Conservation (phyloP, 2,329 filamentous ascomycete genomes). For the Parafenestella ontariensis region DNA sequence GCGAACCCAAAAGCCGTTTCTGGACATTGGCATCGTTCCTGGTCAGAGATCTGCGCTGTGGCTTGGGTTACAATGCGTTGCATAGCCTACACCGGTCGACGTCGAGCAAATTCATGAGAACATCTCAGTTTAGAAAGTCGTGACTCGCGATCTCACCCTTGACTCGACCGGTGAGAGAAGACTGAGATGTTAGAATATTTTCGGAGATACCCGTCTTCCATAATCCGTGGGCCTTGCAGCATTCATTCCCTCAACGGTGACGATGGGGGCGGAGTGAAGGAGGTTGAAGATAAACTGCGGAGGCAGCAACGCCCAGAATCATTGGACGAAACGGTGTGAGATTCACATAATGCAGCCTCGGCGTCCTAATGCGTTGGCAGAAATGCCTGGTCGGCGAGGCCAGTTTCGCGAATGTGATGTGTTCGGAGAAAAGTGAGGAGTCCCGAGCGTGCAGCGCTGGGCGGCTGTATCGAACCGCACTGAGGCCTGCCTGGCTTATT, state of each 20-base stretch:
- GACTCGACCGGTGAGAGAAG: background rate
- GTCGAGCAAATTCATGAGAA: background rate
- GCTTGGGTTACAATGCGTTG: background rate
- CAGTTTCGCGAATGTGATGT: constrained; percentile 13
- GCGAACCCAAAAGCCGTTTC: background rate
- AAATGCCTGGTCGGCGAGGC: constrained; percentile 18
- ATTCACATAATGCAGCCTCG: constrained; percentile 1
- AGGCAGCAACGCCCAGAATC: background rate
- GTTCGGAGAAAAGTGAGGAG: constrained; percentile 32
- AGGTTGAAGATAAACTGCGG: background rate
- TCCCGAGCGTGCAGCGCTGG: constrained; percentile 21
- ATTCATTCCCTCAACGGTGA: background rate
- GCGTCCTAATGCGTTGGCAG: constrained; percentile 14
- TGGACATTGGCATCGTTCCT: constrained; percentile 2
- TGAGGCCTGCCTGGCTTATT: constrained; percentile 2
- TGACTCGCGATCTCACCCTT: background rate
- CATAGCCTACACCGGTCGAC: background rate
- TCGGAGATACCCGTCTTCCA: background rate
- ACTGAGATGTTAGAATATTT: background rate
- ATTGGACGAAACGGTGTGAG: constrained; percentile 4
- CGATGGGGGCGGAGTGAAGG: background rate
- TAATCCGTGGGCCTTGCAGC: background rate
- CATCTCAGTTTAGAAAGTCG: background rate
- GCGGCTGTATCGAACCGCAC: constrained; percentile 8
- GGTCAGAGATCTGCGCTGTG: background rate